Base-by-base conservation (phyloP, 768 basidiomycete genomes). In the Hemileccinum impolitum region DNA sequence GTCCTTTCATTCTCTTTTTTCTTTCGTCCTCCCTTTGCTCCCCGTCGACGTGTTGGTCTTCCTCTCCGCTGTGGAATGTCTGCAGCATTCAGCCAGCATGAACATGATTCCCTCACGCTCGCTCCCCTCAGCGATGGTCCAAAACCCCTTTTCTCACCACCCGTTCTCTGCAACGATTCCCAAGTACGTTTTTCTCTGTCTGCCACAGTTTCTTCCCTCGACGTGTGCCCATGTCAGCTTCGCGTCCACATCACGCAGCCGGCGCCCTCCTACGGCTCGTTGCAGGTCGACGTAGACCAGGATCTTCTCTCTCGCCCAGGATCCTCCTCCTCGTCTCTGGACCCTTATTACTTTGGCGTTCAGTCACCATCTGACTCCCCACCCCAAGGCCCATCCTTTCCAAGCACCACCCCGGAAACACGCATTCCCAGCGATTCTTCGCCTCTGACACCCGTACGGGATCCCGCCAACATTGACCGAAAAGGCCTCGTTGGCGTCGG, bases 401-500 rank as follows among this genome's bases (percentile, higher is more conserved):
- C 73, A 28, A 79, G 77, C 53, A 75, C 71, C 40, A 87, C 86
- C 4, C 87, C 87, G 30, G 87, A 88, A 56, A 78, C 77, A 39
- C 72, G 71, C 37, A 63, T 66, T 26, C 55, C 68, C 35, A 65
- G 66, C 42, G 80, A 84, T 54, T 83, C 85, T 18, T 35, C 87
- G 0, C 90, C 90, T 1, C 70, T 81, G n/a, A 67, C 90, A 0
- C 90, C 90, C 9, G 84, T 78, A 30, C 78, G 80, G 51, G 85
- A 92, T 70, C 86, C 88, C 18, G 81, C 88, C 18, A 66, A 72
- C 56, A 92, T 93, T 52, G 94, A 98, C 72, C 78, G 96, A 50
- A 78, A 82, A 15, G 87, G 84, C 32, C 81, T 98, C 35, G 82
- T 98, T 45, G 96, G 96, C 21, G 89, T 98, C 6, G 96, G 96